Conservation (phyloP, 352 stramenopile genomes). For the Blastocystis sp. region DNA sequence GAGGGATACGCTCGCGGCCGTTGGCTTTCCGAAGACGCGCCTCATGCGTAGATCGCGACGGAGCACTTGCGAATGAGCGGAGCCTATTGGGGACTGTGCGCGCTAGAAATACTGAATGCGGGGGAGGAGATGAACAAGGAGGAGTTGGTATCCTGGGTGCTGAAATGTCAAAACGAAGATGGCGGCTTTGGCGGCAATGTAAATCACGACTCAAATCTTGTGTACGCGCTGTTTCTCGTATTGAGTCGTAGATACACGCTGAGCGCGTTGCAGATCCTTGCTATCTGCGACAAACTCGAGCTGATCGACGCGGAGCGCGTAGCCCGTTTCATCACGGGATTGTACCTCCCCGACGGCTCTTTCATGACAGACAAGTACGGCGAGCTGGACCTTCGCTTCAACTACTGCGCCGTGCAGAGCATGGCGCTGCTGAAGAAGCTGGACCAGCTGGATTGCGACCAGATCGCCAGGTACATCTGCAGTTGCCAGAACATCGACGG, state of each 20-base stretch:
- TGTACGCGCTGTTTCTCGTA: constrained; percentile 81
- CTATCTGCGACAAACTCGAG: constrained; percentile 87
- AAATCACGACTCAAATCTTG: constrained; percentile 92
- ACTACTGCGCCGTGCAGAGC: constrained; percentile 93
- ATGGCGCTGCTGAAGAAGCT: constrained; percentile 89
- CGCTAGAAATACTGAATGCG: constrained; percentile 88
- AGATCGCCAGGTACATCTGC: constrained; percentile 89
- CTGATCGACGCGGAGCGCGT: constrained; percentile 79
- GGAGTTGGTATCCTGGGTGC: constrained; percentile 91
- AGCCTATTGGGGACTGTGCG: constrained; percentile 96
- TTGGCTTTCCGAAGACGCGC: constrained; percentile 39
- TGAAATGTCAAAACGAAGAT: constrained; percentile 89
- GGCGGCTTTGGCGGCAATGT: constrained; percentile 92
- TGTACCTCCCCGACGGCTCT: constrained; percentile 84
- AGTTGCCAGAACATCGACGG: constrained; percentile 96
- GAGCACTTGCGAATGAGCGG: constrained; percentile 95
- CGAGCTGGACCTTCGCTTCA: constrained; percentile 97
- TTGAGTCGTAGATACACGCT: constrained; percentile 81
- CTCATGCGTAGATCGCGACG: constrained; percentile 85
- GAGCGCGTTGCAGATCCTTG: constrained; percentile 93
- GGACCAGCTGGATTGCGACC: constrained; percentile 84
- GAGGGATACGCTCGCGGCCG: constrained; percentile 75
- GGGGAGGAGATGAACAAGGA: constrained; percentile 84
- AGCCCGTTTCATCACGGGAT: constrained; percentile 41
- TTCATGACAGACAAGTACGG: constrained; percentile 94